Base-by-base conservation (phyloP, 1,139 yeast species). In the Geotrichum histeridarum region DNA sequence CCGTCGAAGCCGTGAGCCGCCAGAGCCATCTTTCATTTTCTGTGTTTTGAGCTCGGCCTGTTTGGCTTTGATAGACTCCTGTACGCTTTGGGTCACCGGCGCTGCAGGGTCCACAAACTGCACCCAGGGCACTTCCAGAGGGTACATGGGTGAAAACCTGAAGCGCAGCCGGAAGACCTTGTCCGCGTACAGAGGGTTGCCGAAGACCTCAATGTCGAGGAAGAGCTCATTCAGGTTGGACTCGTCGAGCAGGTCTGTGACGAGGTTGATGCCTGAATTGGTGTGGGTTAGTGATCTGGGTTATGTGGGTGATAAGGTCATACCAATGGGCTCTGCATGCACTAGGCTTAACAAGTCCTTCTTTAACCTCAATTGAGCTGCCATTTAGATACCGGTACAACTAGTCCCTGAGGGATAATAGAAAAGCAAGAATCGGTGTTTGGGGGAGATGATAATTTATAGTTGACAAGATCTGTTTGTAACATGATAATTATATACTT, bases 41-140 rank as follows among this genome's bases (percentile, higher is more conserved):
- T 22, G 27, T 22, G 27, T 22, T 22, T 22, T 35, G 2, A 35
- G 17, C 12, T 5, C 8, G 33, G 9, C 27, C 49, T 17, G 42
- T 18, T 15, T 45, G 11, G 49, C 14, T 17, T 36, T 45, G 31
- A 36, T 45, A 15, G 32, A 4, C 18, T 12, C 17, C 12, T 15
- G 5, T 7, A 36, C 22, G 14, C 14, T 30, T 42, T 42, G 27
- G 27, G 27, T 22, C 27, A 22, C 27, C 27, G 27, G 27, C 5
- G 37, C 31, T 15, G 15, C 38, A 6, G 51, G 54, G 39, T 54
- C 61, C 53, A 69, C 60, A 63, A 85, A 85, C 56, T 77, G 74
- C 1, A 82, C 86, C 58, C 77, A 77, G 0, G 91, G 93, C 1
- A 84, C 77, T 30, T 74, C 78, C 38, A 83, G 82, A 0, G 93